Evolutionary conservation across 225 moss, liverwort and hornwort genomes (phyloP).

Genomic region (Polytrichum commune): DNA sequence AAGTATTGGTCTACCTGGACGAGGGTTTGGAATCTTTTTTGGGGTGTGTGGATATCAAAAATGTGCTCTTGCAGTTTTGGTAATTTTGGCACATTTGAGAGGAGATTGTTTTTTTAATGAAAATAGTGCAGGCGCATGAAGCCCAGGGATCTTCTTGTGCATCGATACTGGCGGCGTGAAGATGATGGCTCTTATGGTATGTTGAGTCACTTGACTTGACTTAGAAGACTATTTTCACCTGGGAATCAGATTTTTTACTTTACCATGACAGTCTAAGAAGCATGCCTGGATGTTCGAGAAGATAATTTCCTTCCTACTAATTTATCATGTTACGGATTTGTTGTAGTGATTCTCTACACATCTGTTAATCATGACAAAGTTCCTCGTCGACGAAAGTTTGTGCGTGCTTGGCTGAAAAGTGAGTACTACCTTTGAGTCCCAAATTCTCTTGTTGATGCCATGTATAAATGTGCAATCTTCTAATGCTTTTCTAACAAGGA

Average conservation of each 20-base stretch:
- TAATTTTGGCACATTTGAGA: not conserved
- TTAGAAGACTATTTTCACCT: too few species aligned
- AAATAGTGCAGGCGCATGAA: conserved; percentile 71
- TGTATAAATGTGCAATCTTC: too few species aligned
- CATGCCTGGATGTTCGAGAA: too few species aligned
- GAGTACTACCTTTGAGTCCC: conserved; percentile 14
- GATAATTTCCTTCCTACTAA: too few species aligned
- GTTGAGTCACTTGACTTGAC: not conserved
- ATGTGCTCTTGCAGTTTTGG: too few species aligned
- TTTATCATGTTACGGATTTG: not conserved
- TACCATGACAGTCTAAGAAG: too few species aligned
- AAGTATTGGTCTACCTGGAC: too few species aligned
- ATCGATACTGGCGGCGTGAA: conserved; percentile 98
- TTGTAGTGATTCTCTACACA: conserved; percentile 81
- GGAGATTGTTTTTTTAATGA: conserved; percentile 4
- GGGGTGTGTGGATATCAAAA: too few species aligned
- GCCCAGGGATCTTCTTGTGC: conserved; percentile 89
- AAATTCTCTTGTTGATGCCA: too few species aligned
- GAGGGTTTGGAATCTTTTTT: too few species aligned
- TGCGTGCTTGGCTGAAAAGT: conserved; percentile 94
- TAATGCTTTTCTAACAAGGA: too few species aligned
- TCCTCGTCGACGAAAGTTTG: conserved; percentile 68
- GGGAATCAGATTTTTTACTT: too few species aligned
- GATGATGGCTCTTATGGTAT: conserved; percentile 98
- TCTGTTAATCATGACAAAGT: conserved; percentile 91